These are phyloP conservation scores for Citrus inodora DNA, from an alignment of 345 rosid genomes.

Conservation along the genomic window DNA sequence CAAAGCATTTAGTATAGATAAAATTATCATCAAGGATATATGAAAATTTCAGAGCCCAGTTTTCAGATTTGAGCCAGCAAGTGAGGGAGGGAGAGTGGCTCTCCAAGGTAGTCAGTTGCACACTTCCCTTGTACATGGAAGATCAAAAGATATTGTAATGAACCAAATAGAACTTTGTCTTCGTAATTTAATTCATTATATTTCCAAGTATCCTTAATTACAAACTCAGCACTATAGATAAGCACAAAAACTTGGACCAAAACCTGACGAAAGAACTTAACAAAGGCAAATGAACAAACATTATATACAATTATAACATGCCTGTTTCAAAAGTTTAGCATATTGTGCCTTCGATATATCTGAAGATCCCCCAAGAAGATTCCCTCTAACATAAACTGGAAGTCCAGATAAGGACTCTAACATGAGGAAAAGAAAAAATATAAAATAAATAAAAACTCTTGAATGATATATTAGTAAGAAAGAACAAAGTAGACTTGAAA, in stretches of 20 bases:
- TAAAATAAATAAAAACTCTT: background rate
- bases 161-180: background rate
- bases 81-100: background rate
- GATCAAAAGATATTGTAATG: background rate
- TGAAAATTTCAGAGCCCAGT: background rate
- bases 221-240: background rate
- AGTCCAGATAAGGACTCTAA: constrained; percentile 30
- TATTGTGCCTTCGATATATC: constrained; percentile 31
- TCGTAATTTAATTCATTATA: background rate
- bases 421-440: background rate
- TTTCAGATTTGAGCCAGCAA: background rate
- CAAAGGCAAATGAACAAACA: background rate
- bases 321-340: constrained; percentile 33
- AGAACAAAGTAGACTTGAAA: background rate
- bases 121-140: background rate
- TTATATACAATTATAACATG: constrained; percentile 7
- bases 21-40: background rate
- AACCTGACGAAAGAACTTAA: too few species aligned
- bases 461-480: background rate
- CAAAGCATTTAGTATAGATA: background rate
- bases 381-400: constrained; percentile 33
- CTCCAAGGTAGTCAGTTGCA: background rate
- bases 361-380: constrained; percentile 17
- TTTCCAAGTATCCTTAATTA: background rate
- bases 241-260: background rate